Evolutionary conservation across 2,329 filamentous ascomycete genomes (phyloP).

Genomic region (Cytospora leucostoma): DNA sequence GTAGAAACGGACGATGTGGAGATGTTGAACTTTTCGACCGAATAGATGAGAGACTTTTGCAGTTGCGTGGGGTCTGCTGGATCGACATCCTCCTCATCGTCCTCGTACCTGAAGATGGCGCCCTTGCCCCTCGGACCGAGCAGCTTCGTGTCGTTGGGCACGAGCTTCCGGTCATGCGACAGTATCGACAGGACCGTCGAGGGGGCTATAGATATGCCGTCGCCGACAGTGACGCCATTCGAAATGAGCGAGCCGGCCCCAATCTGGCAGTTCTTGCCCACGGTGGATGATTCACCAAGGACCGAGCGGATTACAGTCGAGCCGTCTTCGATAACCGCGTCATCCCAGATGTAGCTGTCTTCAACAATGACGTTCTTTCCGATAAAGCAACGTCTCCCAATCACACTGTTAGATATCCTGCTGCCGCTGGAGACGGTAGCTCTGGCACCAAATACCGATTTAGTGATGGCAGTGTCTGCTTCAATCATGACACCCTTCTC

Average conservation of each 20-base stretch:
- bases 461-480: slow-evolving; percentile 68
- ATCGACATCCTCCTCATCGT: slow-evolving; percentile 50
- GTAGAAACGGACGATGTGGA: slow-evolving; percentile 59
- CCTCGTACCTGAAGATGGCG: slow-evolving; percentile 47
- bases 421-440: slow-evolving; percentile 74
- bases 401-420: slow-evolving; percentile 71
- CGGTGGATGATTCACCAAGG: slow-evolving; percentile 68
- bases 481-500: slow-evolving; percentile 77
- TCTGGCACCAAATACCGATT: slow-evolving; percentile 74
- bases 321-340: slow-evolving; percentile 74
- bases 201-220: slow-evolving; percentile 52
- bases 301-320: slow-evolving; percentile 71
- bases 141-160: slow-evolving; percentile 45
- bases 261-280: slow-evolving; percentile 72
- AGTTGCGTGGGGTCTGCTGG: slow-evolving; percentile 50
- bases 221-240: slow-evolving; percentile 71
- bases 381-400: slow-evolving; percentile 84
- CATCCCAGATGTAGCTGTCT: slow-evolving; percentile 86
- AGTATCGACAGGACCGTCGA: slow-evolving; percentile 43
- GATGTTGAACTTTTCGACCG: slow-evolving; percentile 53
- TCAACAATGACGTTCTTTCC: slow-evolving; percentile 80
- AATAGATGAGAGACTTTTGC: slow-evolving; percentile 59
- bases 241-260: slow-evolving; percentile 77
- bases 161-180: slow-evolving; percentile 40
- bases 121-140: slow-evolving; percentile 56